These are phyloP conservation scores for Acacia melanoxylon DNA, from an alignment of 306 rosid species.

Conservation along the genomic window DNA sequence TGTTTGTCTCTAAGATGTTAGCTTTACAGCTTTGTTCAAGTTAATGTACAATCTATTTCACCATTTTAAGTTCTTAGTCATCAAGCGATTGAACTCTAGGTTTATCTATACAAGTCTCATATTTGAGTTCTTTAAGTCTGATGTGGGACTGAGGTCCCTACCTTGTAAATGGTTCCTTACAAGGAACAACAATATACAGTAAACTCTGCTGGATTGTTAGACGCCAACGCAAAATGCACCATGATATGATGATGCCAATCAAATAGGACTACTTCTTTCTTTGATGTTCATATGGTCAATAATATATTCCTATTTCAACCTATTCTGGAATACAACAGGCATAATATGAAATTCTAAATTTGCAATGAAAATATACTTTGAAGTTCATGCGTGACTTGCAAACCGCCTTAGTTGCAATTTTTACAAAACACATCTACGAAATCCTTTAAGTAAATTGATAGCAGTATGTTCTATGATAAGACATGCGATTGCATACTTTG, in stretches of 20 bases:
- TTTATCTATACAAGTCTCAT: background rate
- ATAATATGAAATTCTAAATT: conserved; percentile 1
- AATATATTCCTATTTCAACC: conserved; percentile 12
- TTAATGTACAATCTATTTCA: conserved; percentile 1
- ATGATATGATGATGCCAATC: conserved; percentile 1
- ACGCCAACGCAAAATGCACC: background rate
- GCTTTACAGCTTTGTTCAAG: conserved; percentile 13
- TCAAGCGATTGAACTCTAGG: conserved; percentile 12
- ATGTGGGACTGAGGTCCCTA: background rate
- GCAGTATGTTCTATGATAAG: conserved; percentile 12
- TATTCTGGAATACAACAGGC: background rate
- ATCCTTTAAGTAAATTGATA: background rate
- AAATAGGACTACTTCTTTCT: background rate
- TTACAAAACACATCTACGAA: background rate
- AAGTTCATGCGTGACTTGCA: background rate
- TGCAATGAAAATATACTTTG: conserved; percentile 1
- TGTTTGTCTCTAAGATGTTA: conserved; percentile 17
- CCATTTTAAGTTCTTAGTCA: conserved; percentile 2
- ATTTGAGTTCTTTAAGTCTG: background rate
- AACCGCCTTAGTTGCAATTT: conserved; percentile 8
- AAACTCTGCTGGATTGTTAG: background rate
- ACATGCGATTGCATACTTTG: conserved; percentile 24
- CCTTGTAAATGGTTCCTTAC: background rate
- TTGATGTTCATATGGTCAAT: background rate
- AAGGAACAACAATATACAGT: background rate